Conservation (phyloP, 148 eudicot species). For the Vaccinium macrocarpon region DNA sequence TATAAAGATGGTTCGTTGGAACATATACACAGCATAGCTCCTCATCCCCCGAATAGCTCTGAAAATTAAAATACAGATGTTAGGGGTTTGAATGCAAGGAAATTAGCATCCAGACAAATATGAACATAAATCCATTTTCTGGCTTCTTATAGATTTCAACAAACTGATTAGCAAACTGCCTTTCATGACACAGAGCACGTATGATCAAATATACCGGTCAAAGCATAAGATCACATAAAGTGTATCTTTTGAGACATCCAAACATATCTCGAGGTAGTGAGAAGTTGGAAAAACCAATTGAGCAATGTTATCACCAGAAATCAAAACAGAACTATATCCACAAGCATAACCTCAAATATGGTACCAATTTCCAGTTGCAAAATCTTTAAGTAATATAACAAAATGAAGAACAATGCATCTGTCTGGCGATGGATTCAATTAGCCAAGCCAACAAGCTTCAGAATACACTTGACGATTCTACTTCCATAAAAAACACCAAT, state of each 20-base stretch:
- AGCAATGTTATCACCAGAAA: background rate
- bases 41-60: slow-evolving; percentile 63
- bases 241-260: background rate
- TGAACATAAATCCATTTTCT: background rate
- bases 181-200: background rate
- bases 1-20: slow-evolving; percentile 74
- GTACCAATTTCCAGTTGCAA: background rate
- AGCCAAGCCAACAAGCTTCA: slow-evolving; percentile 6
- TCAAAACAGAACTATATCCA: background rate
- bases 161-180: background rate
- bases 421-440: background rate
- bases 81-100: background rate
- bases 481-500: background rate
- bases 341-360: background rate
- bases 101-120: slow-evolving; percentile 6
- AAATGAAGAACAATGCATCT: background rate
- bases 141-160: background rate
- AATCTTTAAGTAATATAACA: background rate
- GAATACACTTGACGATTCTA: background rate
- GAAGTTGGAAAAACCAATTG: background rate
- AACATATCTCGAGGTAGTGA: background rate
- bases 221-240: background rate
- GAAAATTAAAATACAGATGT: slow-evolving; percentile 8
- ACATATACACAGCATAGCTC: slow-evolving; percentile 72
- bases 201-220: background rate